Evolutionary conservation across 768 basidiomycete species (phyloP).

Genomic region (Boletus vermiculosoides): DNA sequence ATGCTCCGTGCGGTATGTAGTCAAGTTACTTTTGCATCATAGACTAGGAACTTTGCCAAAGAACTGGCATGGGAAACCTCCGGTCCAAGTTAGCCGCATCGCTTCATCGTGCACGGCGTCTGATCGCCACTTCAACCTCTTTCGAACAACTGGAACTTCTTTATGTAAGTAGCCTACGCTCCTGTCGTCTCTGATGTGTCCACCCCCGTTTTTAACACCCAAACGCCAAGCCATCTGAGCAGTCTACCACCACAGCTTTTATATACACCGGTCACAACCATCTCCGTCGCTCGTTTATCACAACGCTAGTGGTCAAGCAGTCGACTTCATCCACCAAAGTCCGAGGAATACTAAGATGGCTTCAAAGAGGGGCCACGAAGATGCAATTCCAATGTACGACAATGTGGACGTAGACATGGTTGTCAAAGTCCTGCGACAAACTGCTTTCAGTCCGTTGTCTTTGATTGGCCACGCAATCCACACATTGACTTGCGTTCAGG

Average conservation of each 20-base stretch:
- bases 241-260: neutral
- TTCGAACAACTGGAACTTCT: no score
- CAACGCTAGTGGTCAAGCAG: neutral
- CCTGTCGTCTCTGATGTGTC: no score
- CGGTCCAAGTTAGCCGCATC: no score
- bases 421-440: conserved; percentile 75
- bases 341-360: conserved; percentile 13
- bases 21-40: no score
- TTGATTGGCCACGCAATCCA: neutral
- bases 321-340: neutral
- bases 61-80: no score
- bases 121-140: no score
- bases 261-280: neutral
- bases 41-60: no score
- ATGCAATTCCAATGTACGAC: conserved; percentile 60
- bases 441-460: conserved; percentile 68
- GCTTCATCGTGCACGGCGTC: no score
- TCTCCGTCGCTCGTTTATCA: neutral
- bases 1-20: no score
- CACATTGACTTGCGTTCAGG: conserved; percentile 41
- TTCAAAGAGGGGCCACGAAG: conserved; percentile 20
- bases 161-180: no score
- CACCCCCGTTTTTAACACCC: no score
- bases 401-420: conserved; percentile 73
- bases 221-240: no score